Conservation (phyloP, 2,329 filamentous ascomycete genomes). For the Fusarium denticulatum region DNA sequence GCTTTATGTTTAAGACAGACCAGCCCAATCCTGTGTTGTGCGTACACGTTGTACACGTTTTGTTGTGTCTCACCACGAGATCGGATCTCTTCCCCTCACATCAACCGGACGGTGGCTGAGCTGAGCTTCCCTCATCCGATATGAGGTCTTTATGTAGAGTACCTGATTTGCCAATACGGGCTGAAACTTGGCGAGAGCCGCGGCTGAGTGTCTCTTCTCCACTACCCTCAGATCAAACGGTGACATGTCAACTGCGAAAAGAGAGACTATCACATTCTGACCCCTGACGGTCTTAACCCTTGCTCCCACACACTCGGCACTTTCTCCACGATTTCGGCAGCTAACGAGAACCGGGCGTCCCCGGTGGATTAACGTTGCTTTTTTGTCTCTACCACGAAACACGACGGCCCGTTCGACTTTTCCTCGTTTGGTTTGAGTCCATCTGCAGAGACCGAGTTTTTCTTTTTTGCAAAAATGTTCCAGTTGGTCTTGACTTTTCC, state of each 20-base stretch:
- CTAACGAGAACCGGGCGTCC: slow-evolving; percentile 21
- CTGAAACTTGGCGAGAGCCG: neutral
- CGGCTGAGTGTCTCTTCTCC: slow-evolving; percentile 5
- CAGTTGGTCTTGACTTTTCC: neutral
- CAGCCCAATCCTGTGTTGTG: neutral
- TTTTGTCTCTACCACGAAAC: slow-evolving; percentile 32
- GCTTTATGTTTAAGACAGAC: slow-evolving; percentile 10
- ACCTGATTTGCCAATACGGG: neutral
- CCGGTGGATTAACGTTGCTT: slow-evolving; percentile 8
- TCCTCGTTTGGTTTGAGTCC: slow-evolving; percentile 13
- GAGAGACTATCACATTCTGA: slow-evolving; percentile 21
- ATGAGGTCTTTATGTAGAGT: slow-evolving; percentile 10
- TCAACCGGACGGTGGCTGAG: slow-evolving; percentile 13
- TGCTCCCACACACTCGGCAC: slow-evolving; percentile 18
- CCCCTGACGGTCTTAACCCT: slow-evolving; percentile 11
- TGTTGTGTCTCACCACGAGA: slow-evolving; percentile 17
- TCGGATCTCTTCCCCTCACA: slow-evolving; percentile 13
- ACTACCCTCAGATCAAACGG: neutral
- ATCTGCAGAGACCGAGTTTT: neutral
- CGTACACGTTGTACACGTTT: slow-evolving; percentile 13
- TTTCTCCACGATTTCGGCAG: slow-evolving; percentile 26
- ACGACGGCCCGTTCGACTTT: slow-evolving; percentile 27
- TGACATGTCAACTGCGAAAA: slow-evolving; percentile 27
- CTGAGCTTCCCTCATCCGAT: slow-evolving; percentile 1
- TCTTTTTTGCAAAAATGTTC: slow-evolving; percentile 5